Evolutionary conservation across 1,284 basidiomycete genomes (phyloP).

Genomic region (Cryptococcus sp.): DNA sequence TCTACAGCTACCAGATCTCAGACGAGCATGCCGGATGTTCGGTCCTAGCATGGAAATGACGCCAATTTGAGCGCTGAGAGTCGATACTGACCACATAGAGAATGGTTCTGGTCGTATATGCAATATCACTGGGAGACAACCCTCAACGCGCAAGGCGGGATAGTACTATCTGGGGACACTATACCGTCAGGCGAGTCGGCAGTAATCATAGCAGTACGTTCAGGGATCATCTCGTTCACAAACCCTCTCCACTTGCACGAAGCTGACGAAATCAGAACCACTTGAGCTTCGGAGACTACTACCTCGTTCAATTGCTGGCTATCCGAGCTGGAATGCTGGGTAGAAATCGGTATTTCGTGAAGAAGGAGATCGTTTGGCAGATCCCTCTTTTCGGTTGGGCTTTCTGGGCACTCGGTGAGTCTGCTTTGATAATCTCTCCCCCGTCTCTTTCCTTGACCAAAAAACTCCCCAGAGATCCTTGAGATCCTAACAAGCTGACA

Average conservation of each 20-base stretch:
- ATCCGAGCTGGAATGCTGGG: slow-evolving; percentile 23
- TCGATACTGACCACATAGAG: slow-evolving; percentile 9
- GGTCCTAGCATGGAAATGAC: too few species aligned
- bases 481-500: background rate
- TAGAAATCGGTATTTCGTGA: slow-evolving; percentile 27
- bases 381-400: slow-evolving; percentile 30
- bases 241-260: too few species aligned
- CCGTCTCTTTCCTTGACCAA: too few species aligned
- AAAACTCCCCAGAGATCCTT: too few species aligned
- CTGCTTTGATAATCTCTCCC: too few species aligned
- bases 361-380: slow-evolving; percentile 21
- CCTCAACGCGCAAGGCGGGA: slow-evolving; percentile 12
- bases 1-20: too few species aligned
- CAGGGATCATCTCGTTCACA: background rate
- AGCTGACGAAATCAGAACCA: slow-evolving; percentile 32
- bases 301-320: slow-evolving; percentile 25
- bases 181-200: slow-evolving; percentile 22
- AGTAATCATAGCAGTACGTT: slow-evolving; percentile 20
- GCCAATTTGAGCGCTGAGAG: too few species aligned
- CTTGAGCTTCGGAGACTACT: slow-evolving; percentile 24
- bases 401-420: slow-evolving; percentile 21
- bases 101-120: slow-evolving; percentile 30
- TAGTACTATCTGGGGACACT: slow-evolving; percentile 18
- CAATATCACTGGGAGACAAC: slow-evolving; percentile 24
- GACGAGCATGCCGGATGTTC: too few species aligned